phyloP scores from a whole-genome alignment of 2,329 filamentous ascomycete genomes.

The Fusarium sambucinum region DNA sequence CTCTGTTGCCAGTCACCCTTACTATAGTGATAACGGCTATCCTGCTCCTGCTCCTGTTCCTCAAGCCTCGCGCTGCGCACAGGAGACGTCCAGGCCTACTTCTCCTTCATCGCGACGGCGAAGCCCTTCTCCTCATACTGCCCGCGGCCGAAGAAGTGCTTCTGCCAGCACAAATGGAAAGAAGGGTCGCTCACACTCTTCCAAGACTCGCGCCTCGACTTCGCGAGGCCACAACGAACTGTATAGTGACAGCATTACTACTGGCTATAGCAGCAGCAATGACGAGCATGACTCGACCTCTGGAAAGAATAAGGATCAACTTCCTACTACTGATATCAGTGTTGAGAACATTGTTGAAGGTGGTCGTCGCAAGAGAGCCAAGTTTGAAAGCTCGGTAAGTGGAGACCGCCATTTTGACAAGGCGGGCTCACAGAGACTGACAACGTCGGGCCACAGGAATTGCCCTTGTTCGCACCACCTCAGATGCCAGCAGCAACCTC shows the following conservation, averaged over 20 bases:
- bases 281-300: conserved; percentile 80
- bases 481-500: conserved; percentile 95
- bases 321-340: conserved; percentile 96
- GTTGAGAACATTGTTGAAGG: conserved; percentile 98
- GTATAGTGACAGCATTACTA: conserved; percentile 73
- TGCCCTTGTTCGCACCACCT: conserved; percentile 93
- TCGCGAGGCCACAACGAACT: conserved; percentile 67
- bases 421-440: conserved; percentile 43
- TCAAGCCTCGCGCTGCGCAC: conserved; percentile 63
- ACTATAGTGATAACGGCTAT: conserved; percentile 67
- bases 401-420: conserved; percentile 43
- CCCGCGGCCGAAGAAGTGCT: conserved; percentile 79
- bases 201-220: conserved; percentile 72
- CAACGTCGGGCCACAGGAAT: conserved; percentile 72
- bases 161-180: conserved; percentile 74
- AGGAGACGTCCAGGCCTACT: conserved; percentile 73
- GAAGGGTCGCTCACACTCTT: conserved; percentile 76
- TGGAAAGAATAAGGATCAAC: conserved; percentile 83
- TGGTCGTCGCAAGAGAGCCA: conserved; percentile 92
- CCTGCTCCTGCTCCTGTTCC: conserved; percentile 64
- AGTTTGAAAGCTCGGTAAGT: conserved; percentile 96
- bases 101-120: conserved; percentile 80
- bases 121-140: conserved; percentile 79
- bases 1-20: conserved; percentile 62
- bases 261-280: conserved; percentile 89